Conservation (phyloP, 192 early-diverging fungal species). For the Coemansia sp. region DNA sequence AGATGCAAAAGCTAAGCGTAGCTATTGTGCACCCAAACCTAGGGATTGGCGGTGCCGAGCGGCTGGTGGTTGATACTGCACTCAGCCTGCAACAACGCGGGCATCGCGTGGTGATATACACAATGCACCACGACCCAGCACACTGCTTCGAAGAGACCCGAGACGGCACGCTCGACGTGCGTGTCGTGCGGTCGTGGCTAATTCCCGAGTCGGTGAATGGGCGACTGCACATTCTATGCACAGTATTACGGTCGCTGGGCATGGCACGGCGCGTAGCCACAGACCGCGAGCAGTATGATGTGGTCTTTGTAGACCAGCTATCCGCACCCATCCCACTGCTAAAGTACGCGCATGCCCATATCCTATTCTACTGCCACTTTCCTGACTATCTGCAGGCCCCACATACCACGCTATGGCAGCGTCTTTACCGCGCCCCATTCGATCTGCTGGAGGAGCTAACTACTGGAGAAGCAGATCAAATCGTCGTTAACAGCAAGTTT, state of each 20-base stretch:
- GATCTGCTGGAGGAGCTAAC: slow-evolving; percentile 84
- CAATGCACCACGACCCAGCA: slow-evolving; percentile 81
- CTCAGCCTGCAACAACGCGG: slow-evolving; percentile 74
- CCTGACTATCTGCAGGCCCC: slow-evolving; percentile 82
- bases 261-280: slow-evolving; percentile 59
- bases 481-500: slow-evolving; percentile 92
- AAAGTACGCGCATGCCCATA: slow-evolving; percentile 62
- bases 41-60: slow-evolving; percentile 94
- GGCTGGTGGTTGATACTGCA: slow-evolving; percentile 91
- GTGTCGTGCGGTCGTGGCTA: slow-evolving; percentile 66
- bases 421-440: slow-evolving; percentile 75
- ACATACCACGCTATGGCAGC: slow-evolving; percentile 61
- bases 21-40: slow-evolving; percentile 93
- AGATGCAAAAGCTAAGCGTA: slow-evolving; percentile 52
- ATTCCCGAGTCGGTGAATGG: slow-evolving; percentile 72
- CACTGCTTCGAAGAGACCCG: slow-evolving; percentile 93
- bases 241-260: slow-evolving; percentile 72
- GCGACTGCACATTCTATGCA: slow-evolving; percentile 75
- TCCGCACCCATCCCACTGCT: slow-evolving; percentile 82
- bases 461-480: slow-evolving; percentile 80
- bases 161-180: slow-evolving; percentile 78
- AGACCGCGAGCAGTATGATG: slow-evolving; percentile 59
- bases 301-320: slow-evolving; percentile 85
- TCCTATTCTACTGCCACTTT: slow-evolving; percentile 96
- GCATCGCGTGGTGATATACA: slow-evolving; percentile 79